A percentile compares a stretch with the other conserved stretches of the same genome.
These are phyloP conservation scores for Prillingera fragicola DNA, from an alignment of 1,284 basidiomycete species.

Conservation along the genomic window DNA sequence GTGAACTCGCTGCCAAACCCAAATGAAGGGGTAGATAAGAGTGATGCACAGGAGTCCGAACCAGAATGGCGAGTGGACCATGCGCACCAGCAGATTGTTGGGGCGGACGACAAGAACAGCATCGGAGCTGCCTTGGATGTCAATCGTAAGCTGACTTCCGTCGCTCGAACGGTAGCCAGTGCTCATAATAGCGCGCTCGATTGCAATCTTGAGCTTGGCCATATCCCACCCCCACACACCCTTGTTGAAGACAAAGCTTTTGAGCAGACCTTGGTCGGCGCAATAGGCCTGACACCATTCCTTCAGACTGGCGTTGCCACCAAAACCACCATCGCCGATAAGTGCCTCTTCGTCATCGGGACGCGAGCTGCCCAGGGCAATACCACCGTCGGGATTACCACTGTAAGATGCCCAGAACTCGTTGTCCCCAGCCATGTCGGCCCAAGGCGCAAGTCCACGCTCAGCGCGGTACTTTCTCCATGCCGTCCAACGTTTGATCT, in stretches of 20 bases:
- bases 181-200: conserved; percentile 54
- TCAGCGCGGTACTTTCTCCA: conserved; percentile 1
- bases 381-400: too few species aligned
- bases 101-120: conserved; percentile 63
- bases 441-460: conserved; percentile 10
- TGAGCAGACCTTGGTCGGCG: conserved; percentile 56
- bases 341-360: conserved; percentile 15
- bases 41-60: conserved; percentile 60
- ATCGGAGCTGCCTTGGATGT: conserved; percentile 51
- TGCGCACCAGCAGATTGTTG: conserved; percentile 57
- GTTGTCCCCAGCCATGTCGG: conserved; percentile 8
- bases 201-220: conserved; percentile 46
- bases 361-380: too few species aligned
- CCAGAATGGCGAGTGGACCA: conserved; percentile 60
- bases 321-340: neutral
- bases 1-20: conserved; percentile 53
- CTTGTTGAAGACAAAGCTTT: conserved; percentile 63
- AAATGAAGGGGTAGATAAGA: conserved; percentile 65
- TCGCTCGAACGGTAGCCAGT: conserved; percentile 55
- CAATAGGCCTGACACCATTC: conserved; percentile 69
- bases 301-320: conserved; percentile 46
- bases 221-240: conserved; percentile 67
- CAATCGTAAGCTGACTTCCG: conserved; percentile 49
- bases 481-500: too few species aligned
- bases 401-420: conserved; percentile 7